These are phyloP conservation scores for Sordariomycetes sp. DNA, from an alignment of 2,329 filamentous ascomycete genomes.

Conservation along the genomic window DNA sequence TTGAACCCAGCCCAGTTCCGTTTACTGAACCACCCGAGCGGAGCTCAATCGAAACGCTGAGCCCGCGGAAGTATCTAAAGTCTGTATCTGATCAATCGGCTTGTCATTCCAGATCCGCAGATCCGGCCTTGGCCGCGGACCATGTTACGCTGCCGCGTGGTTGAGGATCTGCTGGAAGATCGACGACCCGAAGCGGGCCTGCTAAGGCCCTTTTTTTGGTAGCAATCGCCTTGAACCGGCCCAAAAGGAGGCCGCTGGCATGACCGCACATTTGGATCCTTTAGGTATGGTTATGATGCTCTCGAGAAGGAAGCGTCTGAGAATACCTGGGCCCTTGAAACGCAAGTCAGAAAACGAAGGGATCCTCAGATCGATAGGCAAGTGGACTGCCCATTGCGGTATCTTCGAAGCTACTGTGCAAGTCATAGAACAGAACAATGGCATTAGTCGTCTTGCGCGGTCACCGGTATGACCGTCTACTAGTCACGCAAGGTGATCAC, in stretches of 20 bases:
- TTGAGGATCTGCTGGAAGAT: conserved; percentile 3
- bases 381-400: too few relatives aligned
- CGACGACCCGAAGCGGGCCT: conserved; percentile 1
- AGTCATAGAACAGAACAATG: not conserved
- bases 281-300: not conserved
- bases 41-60: not conserved
- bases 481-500: not conserved
- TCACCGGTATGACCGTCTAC: not conserved
- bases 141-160: not conserved
- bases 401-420: too few relatives aligned
- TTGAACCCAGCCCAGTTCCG: too few relatives aligned
- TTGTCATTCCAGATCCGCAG: not conserved
- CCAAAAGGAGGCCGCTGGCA: not conserved
- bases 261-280: not conserved
- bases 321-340: too few relatives aligned
- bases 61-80: too few relatives aligned
- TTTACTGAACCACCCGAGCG: not conserved
- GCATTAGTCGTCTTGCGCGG: not conserved
- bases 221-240: not conserved
- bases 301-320: not conserved
- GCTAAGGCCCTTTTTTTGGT: not conserved
- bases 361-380: too few relatives aligned
- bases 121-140: not conserved
- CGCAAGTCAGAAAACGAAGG: too few relatives aligned
- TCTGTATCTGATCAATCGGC: not conserved